Evolutionary conservation across 352 stramenopile species (phyloP).

Genomic region (Phytophthora sp.): DNA sequence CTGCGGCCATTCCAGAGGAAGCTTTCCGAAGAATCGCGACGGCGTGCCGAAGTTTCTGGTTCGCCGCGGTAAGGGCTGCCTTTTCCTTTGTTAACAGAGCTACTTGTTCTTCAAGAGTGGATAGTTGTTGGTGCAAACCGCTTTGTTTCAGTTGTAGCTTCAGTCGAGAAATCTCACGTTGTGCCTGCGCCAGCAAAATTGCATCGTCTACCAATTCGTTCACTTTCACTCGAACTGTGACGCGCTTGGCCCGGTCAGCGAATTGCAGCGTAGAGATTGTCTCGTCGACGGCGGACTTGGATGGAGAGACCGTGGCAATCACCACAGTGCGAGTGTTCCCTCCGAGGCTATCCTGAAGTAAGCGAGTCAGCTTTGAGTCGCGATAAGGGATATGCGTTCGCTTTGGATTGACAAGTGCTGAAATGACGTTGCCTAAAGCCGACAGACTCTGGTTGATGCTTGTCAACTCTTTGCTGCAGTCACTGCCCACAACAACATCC

Average conservation of each 20-base stretch:
- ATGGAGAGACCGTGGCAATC: slow-evolving; percentile 90
- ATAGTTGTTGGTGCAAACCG: slow-evolving; percentile 37
- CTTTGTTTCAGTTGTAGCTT: slow-evolving; percentile 66
- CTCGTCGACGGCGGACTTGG: slow-evolving; percentile 79
- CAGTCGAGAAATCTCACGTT: slow-evolving; percentile 71
- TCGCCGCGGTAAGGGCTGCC: slow-evolving; percentile 47
- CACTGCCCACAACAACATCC: slow-evolving; percentile 64
- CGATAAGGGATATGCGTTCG: slow-evolving; percentile 94
- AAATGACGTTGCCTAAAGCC: slow-evolving; percentile 90
- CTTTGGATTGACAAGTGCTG: slow-evolving; percentile 72
- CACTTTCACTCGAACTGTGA: slow-evolving; percentile 74
- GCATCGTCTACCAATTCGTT: slow-evolving; percentile 88
- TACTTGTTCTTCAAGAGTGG: slow-evolving; percentile 55
- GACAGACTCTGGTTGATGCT: slow-evolving; percentile 94
- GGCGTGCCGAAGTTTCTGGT: slow-evolving; percentile 53
- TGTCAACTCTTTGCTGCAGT: slow-evolving; percentile 87
- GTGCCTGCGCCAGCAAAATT: slow-evolving; percentile 72
- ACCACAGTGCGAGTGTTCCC: slow-evolving; percentile 92
- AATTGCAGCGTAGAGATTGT: slow-evolving; percentile 92
- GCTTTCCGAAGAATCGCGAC: slow-evolving; percentile 30
- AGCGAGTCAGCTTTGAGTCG: slow-evolving; percentile 96
- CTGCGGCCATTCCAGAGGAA: not conserved
- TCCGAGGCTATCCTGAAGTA: slow-evolving; percentile 85
- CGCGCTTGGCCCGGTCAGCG: slow-evolving; percentile 82
- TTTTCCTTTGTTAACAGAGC: slow-evolving; percentile 50